Evolutionary conservation across 2,329 filamentous ascomycete species (phyloP).

Genomic region (Acrocalymma vagum): DNA sequence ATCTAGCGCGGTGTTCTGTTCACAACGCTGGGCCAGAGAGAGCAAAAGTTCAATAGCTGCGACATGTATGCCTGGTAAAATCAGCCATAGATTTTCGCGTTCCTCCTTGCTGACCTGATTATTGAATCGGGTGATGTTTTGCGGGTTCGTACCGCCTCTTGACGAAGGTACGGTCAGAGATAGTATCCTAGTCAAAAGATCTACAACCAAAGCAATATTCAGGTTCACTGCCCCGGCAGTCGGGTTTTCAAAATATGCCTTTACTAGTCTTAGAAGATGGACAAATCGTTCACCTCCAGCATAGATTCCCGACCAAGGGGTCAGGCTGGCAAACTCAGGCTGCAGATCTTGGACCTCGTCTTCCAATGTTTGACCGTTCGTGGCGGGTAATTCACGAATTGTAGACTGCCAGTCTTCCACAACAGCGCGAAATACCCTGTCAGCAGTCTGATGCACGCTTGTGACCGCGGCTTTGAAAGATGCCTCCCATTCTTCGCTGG

Average conservation of each 20-base stretch:
- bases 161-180: conserved; percentile 66
- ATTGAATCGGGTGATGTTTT: conserved; percentile 65
- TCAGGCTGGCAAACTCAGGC: conserved; percentile 61
- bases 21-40: conserved; percentile 66
- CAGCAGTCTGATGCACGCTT: conserved; percentile 74
- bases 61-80: conserved; percentile 77
- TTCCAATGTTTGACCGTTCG: conserved; percentile 37
- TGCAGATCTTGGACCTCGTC: conserved; percentile 49
- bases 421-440: conserved; percentile 80
- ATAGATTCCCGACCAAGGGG: conserved; percentile 76
- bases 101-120: conserved; percentile 80
- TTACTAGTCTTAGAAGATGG: conserved; percentile 71
- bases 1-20: conserved; percentile 65
- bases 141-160: conserved; percentile 52
- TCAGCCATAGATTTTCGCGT: conserved; percentile 77
- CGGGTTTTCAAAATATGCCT: conserved; percentile 67
- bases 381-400: conserved; percentile 49
- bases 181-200: conserved; percentile 74
- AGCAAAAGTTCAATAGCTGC: conserved; percentile 72
- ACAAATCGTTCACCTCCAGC: conserved; percentile 75
- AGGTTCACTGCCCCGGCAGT: conserved; percentile 73
- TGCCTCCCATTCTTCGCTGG: conserved; percentile 80
- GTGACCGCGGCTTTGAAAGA: conserved; percentile 69
- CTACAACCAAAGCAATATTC: conserved; percentile 72
- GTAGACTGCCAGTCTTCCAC: conserved; percentile 83